Evolutionary conservation across 1,284 basidiomycete genomes (phyloP).

Genomic region (Serendipita sp.): DNA sequence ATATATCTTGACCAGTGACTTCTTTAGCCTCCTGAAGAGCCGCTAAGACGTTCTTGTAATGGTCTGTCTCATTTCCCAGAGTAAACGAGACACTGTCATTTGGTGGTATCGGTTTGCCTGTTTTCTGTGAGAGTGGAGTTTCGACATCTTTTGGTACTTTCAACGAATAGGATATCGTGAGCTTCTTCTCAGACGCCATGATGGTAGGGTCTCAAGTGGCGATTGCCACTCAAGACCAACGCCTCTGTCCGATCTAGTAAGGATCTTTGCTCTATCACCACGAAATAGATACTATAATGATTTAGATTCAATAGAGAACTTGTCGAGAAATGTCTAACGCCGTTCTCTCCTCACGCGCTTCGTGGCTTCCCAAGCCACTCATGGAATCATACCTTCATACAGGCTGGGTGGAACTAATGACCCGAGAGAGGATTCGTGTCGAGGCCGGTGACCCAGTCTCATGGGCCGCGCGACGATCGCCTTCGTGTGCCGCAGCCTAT

Average conservation of each 20-base stretch:
- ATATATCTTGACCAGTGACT: conserved; percentile 37
- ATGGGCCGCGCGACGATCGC: neutral
- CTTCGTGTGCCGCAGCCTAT: neutral
- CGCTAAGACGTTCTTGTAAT: conserved; percentile 36
- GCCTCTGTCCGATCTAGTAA: conserved; percentile 48
- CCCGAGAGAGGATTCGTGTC: neutral
- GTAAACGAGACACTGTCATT: neutral
- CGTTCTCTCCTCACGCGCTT: neutral
- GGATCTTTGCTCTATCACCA: neutral
- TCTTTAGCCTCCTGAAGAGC: conserved; percentile 38
- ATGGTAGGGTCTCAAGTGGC: neutral
- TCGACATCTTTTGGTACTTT: neutral
- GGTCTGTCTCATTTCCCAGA: conserved; percentile 23
- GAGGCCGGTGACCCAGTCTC: neutral
- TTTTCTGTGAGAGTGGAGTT: neutral
- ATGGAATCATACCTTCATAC: neutral
- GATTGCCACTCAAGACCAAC: neutral
- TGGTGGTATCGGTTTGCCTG: neutral
- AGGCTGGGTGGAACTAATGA: neutral
- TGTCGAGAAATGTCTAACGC: neutral
- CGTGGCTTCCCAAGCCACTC: neutral
- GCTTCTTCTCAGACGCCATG: neutral
- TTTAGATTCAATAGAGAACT: too few species aligned
- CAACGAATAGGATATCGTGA: neutral
- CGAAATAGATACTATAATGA: too few species aligned